Conservation (phyloP, 495 filamentous ascomycete species). For the Talaromyces adpressus region DNA sequence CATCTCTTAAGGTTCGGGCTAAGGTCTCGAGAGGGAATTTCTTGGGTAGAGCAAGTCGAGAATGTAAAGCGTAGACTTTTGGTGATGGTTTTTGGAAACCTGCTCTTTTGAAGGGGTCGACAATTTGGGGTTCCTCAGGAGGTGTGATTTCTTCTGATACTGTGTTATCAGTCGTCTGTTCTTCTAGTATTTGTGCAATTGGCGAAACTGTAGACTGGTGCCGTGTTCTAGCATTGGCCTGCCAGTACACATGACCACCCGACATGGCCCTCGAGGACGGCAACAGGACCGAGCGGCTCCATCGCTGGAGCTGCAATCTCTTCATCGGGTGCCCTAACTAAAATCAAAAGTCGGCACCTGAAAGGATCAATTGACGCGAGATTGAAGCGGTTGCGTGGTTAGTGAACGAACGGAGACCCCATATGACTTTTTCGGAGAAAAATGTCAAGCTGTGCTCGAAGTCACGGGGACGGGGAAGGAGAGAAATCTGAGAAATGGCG, state of each 20-base stretch:
- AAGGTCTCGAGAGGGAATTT: conserved; percentile 80
- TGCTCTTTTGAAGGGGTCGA: conserved; percentile 15
- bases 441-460: conserved; percentile 34
- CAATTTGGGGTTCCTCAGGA: conserved; percentile 51
- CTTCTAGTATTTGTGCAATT: conserved; percentile 20
- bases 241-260: conserved; percentile 41
- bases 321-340: conserved; percentile 44
- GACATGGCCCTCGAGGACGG: conserved; percentile 44
- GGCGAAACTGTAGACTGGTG: conserved; percentile 33
- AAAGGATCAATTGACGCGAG: neutral
- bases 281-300: conserved; percentile 63
- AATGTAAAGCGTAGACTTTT: conserved; percentile 89
- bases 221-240: conserved; percentile 27
- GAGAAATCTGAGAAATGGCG: conserved; percentile 19
- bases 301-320: conserved; percentile 62
- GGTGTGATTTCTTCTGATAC: conserved; percentile 10
- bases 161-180: conserved; percentile 15
- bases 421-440: conserved; percentile 22
- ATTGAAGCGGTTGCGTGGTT: neutral
- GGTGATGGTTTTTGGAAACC: conserved; percentile 55
- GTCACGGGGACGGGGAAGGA: conserved; percentile 38
- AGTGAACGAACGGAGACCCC: neutral
- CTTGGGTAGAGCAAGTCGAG: conserved; percentile 75
- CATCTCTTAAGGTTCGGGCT: conserved; percentile 77
- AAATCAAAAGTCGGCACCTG: neutral